Percentiles rank a stretch among this genome's conserved stretches.
Conservation (phyloP, 2,329 filamentous ascomycete genomes). For the Venturia aucupariae region DNA sequence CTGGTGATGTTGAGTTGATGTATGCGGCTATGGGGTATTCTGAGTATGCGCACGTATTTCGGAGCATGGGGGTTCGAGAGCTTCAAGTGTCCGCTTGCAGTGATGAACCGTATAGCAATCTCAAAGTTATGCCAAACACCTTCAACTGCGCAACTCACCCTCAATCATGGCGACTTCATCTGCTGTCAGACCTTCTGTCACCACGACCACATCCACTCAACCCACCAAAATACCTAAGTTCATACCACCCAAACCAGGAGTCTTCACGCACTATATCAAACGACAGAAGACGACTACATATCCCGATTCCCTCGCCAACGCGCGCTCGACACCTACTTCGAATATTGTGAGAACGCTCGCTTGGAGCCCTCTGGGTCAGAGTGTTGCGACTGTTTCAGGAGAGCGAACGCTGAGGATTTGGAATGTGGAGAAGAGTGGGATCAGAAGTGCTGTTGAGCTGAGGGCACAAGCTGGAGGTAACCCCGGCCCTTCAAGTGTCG, state of each 20-base stretch:
- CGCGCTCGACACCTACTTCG: slow-evolving; percentile 9
- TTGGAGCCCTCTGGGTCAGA: slow-evolving; percentile 78
- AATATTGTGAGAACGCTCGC: slow-evolving; percentile 70
- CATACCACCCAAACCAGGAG: slow-evolving; percentile 57
- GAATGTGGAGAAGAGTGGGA: slow-evolving; percentile 68
- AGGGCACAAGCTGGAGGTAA: slow-evolving; percentile 46
- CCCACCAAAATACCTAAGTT: slow-evolving; percentile 22
- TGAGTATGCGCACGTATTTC: too few species aligned
- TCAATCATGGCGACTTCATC: not conserved
- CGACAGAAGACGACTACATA: slow-evolving; percentile 64
- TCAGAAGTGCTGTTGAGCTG: slow-evolving; percentile 67
- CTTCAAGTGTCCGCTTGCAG: too few species aligned
- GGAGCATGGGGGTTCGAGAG: too few species aligned
- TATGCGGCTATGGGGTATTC: too few species aligned
- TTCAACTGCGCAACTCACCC: not conserved
- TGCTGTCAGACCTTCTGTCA: not conserved
- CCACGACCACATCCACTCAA: not conserved
- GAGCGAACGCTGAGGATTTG: slow-evolving; percentile 67
- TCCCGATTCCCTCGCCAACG: slow-evolving; percentile 26
- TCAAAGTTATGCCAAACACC: not conserved
- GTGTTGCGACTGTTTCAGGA: slow-evolving; percentile 71
- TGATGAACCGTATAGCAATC: too few species aligned
- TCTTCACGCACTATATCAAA: slow-evolving; percentile 58
- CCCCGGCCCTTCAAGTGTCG: slow-evolving; percentile 23
- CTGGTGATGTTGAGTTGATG: too few species aligned